Percentiles rank a stretch among this genome's conserved stretches.
Conservation (phyloP, 164 flowering plant species). For the Macadamia tetraphylla region DNA sequence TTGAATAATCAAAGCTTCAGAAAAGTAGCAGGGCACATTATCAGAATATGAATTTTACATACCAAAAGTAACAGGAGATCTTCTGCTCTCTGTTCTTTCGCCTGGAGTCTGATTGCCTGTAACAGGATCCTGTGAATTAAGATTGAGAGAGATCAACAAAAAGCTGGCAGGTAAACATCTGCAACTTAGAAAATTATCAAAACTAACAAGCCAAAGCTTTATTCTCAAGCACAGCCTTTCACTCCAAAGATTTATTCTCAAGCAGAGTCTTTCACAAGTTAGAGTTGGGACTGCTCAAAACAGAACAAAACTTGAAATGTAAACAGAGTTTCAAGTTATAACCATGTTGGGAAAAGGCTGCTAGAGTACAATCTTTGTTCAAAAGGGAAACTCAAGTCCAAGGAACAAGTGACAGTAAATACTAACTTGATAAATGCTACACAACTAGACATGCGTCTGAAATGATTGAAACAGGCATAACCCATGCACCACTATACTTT, state of each 20-base stretch:
- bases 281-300: background rate
- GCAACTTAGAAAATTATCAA: background rate
- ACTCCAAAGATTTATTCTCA: background rate
- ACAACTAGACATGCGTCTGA: too few species aligned
- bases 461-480: too few species aligned
- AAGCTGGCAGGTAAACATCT: conserved; percentile 7
- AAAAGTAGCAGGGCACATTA: background rate
- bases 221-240: background rate
- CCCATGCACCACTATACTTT: too few species aligned
- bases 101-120: conserved; percentile 18
- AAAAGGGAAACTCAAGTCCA: too few species aligned
- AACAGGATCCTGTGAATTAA: conserved; percentile 29
- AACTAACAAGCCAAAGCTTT: background rate
- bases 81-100: conserved; percentile 13
- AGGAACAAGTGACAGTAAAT: background rate
- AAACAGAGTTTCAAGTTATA: background rate
- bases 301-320: background rate
- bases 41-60: conserved; percentile 13
- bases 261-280: background rate
- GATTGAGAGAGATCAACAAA: conserved; percentile 12
- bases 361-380: background rate
- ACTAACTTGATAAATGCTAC: too few species aligned
- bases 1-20: background rate
- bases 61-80: conserved; percentile 23
- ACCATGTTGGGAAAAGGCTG: background rate